A percentile compares a stretch with the other conserved stretches of the same genome.
phyloP scores from a whole-genome alignment of 2,329 filamentous ascomycete species.

The Stagonosporopsis tanaceti region DNA sequence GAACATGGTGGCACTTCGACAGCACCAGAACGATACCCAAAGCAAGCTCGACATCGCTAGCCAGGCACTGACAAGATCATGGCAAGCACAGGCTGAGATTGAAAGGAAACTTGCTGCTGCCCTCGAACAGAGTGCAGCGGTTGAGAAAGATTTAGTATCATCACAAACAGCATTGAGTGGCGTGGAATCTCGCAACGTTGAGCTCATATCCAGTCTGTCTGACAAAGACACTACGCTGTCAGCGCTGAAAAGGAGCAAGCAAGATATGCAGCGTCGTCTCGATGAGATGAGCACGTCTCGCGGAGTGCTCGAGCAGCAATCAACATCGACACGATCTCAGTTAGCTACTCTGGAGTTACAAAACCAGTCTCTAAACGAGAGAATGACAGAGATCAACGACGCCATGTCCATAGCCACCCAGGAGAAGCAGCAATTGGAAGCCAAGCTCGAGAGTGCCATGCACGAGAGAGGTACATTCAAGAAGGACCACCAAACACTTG shows the following conservation, averaged over 20 bases:
- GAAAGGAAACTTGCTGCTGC: slow-evolving; percentile 9
- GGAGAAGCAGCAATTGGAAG: slow-evolving; percentile 4
- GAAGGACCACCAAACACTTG: slow-evolving; percentile 11
- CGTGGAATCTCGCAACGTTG: slow-evolving; percentile 26
- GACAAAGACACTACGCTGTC: slow-evolving; percentile 19
- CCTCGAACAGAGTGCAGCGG: slow-evolving; percentile 23
- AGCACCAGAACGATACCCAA: slow-evolving; percentile 5
- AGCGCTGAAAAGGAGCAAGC: background rate
- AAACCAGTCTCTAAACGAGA: background rate
- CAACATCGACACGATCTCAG: slow-evolving; percentile 7
- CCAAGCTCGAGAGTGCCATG: slow-evolving; percentile 8
- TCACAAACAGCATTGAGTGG: slow-evolving; percentile 25
- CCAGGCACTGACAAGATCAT: background rate
- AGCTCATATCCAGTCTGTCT: slow-evolving; percentile 27
- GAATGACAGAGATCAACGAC: background rate
- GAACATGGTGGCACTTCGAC: background rate
- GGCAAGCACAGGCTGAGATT: background rate
- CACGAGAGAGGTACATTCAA: slow-evolving; percentile 9
- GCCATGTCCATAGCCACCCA: background rate
- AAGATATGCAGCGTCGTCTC: background rate
- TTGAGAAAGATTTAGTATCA: slow-evolving; percentile 26
- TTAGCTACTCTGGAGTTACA: slow-evolving; percentile 1
- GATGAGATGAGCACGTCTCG: slow-evolving; percentile 6
- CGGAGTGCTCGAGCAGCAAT: slow-evolving; percentile 7
- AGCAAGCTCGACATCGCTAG: slow-evolving; percentile 1